Percentiles rank a stretch among this genome's conserved stretches.
phyloP scores from a whole-genome alignment of 495 filamentous ascomycete species.

The Penicillium samsonianum region DNA sequence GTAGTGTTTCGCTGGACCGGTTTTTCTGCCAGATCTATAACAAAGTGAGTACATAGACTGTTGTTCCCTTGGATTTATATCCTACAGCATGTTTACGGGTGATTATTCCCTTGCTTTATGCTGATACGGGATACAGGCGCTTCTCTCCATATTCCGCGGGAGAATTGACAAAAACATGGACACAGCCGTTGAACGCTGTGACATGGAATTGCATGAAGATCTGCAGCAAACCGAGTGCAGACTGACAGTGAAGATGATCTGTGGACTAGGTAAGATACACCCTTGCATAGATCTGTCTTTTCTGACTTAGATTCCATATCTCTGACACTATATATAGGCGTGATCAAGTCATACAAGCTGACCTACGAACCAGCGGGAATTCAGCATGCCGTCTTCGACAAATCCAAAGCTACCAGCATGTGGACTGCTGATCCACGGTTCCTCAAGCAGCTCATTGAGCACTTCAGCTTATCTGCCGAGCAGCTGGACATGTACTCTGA shows the following conservation, averaged over 20 bases:
- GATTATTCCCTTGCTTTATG: background rate
- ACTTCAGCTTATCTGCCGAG: slow-evolving; percentile 89
- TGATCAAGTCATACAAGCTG: slow-evolving; percentile 87
- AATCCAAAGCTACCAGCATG: slow-evolving; percentile 62
- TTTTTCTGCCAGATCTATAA: slow-evolving; percentile 76
- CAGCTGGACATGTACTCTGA: slow-evolving; percentile 86
- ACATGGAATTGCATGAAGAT: slow-evolving; percentile 78
- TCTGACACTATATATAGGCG: slow-evolving; percentile 51
- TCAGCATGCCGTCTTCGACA: slow-evolving; percentile 87
- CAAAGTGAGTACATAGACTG: slow-evolving; percentile 48
- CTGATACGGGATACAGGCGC: slow-evolving; percentile 47
- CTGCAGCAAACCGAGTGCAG: slow-evolving; percentile 71
- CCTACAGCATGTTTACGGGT: background rate
- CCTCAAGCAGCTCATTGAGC: slow-evolving; percentile 81
- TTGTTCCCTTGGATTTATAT: background rate
- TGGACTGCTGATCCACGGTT: slow-evolving; percentile 78
- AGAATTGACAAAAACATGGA: slow-evolving; percentile 70
- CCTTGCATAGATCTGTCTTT: background rate
- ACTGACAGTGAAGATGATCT: slow-evolving; percentile 78
- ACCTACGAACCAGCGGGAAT: slow-evolving; percentile 82
- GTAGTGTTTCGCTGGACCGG: slow-evolving; percentile 43
- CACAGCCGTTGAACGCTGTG: slow-evolving; percentile 80
- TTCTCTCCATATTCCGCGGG: slow-evolving; percentile 74
- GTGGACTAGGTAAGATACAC: slow-evolving; percentile 71
- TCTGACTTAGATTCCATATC: background rate